Percentiles rank a stretch among this genome's conserved stretches.
These are phyloP conservation scores for Xylaria sp. DNA, from an alignment of 2,329 filamentous ascomycete species.

Conservation along the genomic window DNA sequence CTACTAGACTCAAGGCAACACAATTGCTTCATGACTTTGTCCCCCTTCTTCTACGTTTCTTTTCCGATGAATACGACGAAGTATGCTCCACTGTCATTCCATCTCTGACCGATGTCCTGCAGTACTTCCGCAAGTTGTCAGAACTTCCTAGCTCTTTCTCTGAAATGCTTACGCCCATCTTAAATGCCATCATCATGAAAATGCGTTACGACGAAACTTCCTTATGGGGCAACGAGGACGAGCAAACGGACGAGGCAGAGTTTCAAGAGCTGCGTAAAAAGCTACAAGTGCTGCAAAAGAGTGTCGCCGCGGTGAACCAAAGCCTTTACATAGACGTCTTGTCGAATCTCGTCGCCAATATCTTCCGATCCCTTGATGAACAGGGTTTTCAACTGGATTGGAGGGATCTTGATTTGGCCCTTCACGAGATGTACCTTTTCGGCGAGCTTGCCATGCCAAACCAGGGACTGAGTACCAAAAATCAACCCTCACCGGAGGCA, in stretches of 20 bases:
- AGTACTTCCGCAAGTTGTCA: slow-evolving; percentile 85
- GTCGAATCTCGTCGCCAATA: slow-evolving; percentile 86
- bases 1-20: slow-evolving; percentile 79
- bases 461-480: slow-evolving; percentile 87
- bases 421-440: slow-evolving; percentile 96
- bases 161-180: slow-evolving; percentile 85
- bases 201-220: slow-evolving; percentile 98
- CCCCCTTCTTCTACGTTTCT: slow-evolving; percentile 89
- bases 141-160: slow-evolving; percentile 79
- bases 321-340: slow-evolving; percentile 87
- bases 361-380: slow-evolving; percentile 83
- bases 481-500: slow-evolving; percentile 80
- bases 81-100: slow-evolving; percentile 96
- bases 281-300: slow-evolving; percentile 90
- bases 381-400: slow-evolving; percentile 83
- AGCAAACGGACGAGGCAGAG: slow-evolving; percentile 95
- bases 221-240: slow-evolving; percentile 92
- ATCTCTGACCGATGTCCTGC: slow-evolving; percentile 89
- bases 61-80: slow-evolving; percentile 98
- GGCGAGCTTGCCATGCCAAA: slow-evolving; percentile 93
- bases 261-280: slow-evolving; percentile 94
- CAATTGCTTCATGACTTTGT: slow-evolving; percentile 85
- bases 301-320: slow-evolving; percentile 89
- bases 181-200: slow-evolving; percentile 92
- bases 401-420: slow-evolving; percentile 91